Base-by-base conservation (phyloP, 2,329 filamentous ascomycete species). In the Hymenoscyphus repandus region DNA sequence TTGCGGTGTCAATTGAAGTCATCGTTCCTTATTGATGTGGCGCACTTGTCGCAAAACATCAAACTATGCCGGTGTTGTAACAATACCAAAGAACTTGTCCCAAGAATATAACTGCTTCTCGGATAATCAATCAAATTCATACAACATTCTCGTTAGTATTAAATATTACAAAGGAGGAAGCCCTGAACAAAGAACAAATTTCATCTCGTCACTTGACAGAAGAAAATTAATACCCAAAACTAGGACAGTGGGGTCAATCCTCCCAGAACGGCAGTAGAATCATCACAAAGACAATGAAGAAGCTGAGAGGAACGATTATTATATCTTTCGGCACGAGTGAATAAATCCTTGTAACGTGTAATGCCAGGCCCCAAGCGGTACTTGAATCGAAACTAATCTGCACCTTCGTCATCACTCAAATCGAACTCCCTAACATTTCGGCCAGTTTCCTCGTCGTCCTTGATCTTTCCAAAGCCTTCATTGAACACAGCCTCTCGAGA, bases 381-480 rank as follows among this genome's bases (percentile, higher is more conserved):
- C 22, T 27, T 27, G 22, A 27, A 27, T 27, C 22, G 7, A 27
- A 27, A 27, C 7, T 27, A 27, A 27, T 39, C 57, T 36, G 51
- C 39, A 32, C 45, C 51, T 12, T 58, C 54, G 15, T 61, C 59
- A 46, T 63, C 60, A 42, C 56, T 59, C 34, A 56, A 39, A 39
- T 55, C 57, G 49, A 59, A 61, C 15, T 54, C 58, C 40, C 56
- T 55, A 7, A 43, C 49, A 18, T 51, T 39, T 43, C 59, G 51
- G 13, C 49, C 56, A 36, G 50, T 43, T 34, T 65, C 64, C 45
- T 66, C 65, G 34, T 66, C 64, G 51, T 56, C 56, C 45, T 64
- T 65, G 5, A 66, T 40, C 43, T 64, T 66, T 44, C 59, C 62
- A 62, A 67, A 63, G 1, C 59, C 62, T 44, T 62, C 56, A 31